Evolutionary conservation across 148 eudicot species (phyloP), one percentile per base, ranked within the genome.

Genomic region (Pharnaceum exiguum): DNA sequence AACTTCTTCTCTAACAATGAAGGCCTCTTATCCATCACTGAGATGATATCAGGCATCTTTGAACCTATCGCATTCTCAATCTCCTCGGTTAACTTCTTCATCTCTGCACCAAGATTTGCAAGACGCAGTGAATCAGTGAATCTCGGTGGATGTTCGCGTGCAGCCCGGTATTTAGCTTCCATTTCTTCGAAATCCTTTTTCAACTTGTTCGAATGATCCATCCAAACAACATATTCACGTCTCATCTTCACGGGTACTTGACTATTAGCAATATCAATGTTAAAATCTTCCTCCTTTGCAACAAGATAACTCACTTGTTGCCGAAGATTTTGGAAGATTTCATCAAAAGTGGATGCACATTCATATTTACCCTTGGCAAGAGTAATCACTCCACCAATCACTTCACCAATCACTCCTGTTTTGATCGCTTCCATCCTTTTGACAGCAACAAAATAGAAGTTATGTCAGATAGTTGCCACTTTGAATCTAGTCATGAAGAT

Each of bases 291-390:
- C 49, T 44, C 63, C 50, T 44, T 59, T 7, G 52, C 40, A 59
- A 59, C 44, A 30, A 59, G 63, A 31, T 29, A 12, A 33, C 31
- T 45, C 15, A 51, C 63, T 31, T 59, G 51, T 32, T 44, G 51
- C 51, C 31, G 40, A 31, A 59, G 63, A 31, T 59, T 36, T 59
- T 45, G 40, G 42, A 59, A 59, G 39, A 59, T 31, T n/a, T 59
- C 52, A 59, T 59, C 63, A 29, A 59, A 51, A 7, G 21, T 44
- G 12, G n/a, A n/a, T 22, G 51, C 51, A 44, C 29, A 30, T 7
- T 59, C 63, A 31, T 29, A 5, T 6, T 45, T 59, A 0, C 25
- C 51, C 50, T 28, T 57, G 26, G n/a, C n/a, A n/a, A n/a, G n/a
- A n/a, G n/a, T n/a, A n/a, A n/a, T n/a, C n/a, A n/a, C n/a, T n/a